These are phyloP conservation scores for Ogataea paraovalis DNA, from an alignment of 805 yeast genomes.

Conservation along the genomic window DNA sequence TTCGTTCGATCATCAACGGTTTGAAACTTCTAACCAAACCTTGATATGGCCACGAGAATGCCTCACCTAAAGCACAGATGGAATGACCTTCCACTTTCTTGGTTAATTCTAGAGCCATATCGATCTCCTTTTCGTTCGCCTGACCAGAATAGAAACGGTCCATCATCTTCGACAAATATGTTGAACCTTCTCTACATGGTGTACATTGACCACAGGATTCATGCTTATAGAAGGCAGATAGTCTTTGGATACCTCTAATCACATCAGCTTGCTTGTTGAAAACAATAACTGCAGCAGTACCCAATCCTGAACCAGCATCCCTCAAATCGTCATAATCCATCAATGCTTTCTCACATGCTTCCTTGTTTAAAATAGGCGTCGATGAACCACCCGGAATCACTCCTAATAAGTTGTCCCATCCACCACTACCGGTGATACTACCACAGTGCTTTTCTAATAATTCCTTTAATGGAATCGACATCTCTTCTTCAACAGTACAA, in stretches of 20 bases:
- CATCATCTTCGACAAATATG: constrained; percentile 83
- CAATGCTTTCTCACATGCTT: constrained; percentile 59
- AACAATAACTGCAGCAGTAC: constrained; percentile 91
- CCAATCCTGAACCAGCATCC: constrained; percentile 83
- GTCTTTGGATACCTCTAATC: constrained; percentile 80
- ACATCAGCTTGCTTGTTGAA: constrained; percentile 85
- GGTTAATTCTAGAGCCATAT: constrained; percentile 77
- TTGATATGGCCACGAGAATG: constrained; percentile 92
- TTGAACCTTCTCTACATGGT: constrained; percentile 92
- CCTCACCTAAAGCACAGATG: constrained; percentile 89
- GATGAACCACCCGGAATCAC: constrained; percentile 91
- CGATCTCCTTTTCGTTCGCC: constrained; percentile 77
- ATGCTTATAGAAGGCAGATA: constrained; percentile 81
- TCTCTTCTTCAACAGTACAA: constrained; percentile 90
- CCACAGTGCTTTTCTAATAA: constrained; percentile 87
- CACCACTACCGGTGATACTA: constrained; percentile 78
- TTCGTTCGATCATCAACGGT: constrained; percentile 76
- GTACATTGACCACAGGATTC: constrained; percentile 95
- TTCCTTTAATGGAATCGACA: constrained; percentile 84
- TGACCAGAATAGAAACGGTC: constrained; percentile 75
- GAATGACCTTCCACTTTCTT: constrained; percentile 90
- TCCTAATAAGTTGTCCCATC: constrained; percentile 88
- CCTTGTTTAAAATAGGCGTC: constrained; percentile 74
- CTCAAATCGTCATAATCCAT: constrained; percentile 88
- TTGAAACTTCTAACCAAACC: constrained; percentile 82